A percentile compares a stretch with the other conserved stretches of the same genome.
Evolutionary conservation across 2,329 filamentous ascomycete genomes (phyloP).

Genomic region (Penicillium sp.): DNA sequence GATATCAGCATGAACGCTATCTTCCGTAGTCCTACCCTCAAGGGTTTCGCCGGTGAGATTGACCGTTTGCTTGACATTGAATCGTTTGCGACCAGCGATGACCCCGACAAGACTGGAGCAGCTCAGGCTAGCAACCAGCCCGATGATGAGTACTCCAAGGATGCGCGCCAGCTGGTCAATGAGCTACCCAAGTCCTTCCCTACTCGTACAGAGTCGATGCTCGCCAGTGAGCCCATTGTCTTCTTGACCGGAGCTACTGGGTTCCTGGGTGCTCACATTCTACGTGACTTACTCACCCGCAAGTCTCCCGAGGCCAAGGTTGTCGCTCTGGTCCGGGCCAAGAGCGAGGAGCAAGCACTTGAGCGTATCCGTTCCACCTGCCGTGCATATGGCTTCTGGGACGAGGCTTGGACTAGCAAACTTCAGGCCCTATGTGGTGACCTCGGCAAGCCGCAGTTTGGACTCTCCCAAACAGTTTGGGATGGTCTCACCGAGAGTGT

Average conservation of each 20-base stretch:
- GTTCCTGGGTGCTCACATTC: slow-evolving; percentile 79
- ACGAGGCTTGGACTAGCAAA: slow-evolving; percentile 59
- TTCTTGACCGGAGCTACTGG: slow-evolving; percentile 89
- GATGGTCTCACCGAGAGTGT: slow-evolving; percentile 62
- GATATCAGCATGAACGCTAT: slow-evolving; percentile 70
- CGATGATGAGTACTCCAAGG: slow-evolving; percentile 52
- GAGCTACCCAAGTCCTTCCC: slow-evolving; percentile 50
- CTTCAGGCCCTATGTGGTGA: slow-evolving; percentile 71
- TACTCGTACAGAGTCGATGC: slow-evolving; percentile 33
- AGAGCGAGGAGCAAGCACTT: slow-evolving; percentile 59
- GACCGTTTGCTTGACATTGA: slow-evolving; percentile 50
- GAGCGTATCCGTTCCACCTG: slow-evolving; percentile 66
- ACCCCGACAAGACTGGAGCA: slow-evolving; percentile 35
- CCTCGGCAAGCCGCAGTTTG: slow-evolving; percentile 69
- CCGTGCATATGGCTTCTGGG: slow-evolving; percentile 77
- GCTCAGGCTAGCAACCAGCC: slow-evolving; percentile 39
- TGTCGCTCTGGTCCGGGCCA: slow-evolving; percentile 72
- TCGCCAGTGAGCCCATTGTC: slow-evolving; percentile 54
- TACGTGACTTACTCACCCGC: slow-evolving; percentile 70
- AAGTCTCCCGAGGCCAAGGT: slow-evolving; percentile 58
- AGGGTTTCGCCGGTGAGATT: slow-evolving; percentile 57
- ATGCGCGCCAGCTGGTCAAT: slow-evolving; percentile 48
- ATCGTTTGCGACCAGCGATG: slow-evolving; percentile 45
- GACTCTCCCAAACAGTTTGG: slow-evolving; percentile 67
- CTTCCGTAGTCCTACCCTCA: slow-evolving; percentile 65